Conservation (phyloP, 2,329 filamentous ascomycete genomes). For the Fusarium setosum region DNA sequence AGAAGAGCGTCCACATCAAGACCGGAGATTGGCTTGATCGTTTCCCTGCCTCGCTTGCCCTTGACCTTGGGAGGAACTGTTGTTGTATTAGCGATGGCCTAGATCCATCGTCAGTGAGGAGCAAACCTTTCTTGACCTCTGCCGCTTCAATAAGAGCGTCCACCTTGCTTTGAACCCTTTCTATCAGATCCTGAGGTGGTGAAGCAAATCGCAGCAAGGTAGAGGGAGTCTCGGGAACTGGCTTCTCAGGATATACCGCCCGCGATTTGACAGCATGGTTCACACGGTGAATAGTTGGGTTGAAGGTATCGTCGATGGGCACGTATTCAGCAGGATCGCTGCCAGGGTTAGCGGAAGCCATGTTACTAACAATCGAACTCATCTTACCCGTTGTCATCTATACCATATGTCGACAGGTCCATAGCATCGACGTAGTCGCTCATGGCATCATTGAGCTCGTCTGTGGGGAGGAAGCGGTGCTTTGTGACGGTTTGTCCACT, state of each 20-base stretch:
- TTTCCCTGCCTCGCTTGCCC: slow-evolving; percentile 76
- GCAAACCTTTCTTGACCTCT: slow-evolving; percentile 83
- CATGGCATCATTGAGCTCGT: slow-evolving; percentile 84
- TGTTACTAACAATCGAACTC: no score
- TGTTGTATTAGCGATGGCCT: slow-evolving; percentile 26
- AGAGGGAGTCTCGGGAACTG: slow-evolving; percentile 70
- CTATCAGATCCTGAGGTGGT: slow-evolving; percentile 75
- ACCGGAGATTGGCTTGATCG: slow-evolving; percentile 86
- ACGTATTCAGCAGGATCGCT: slow-evolving; percentile 74
- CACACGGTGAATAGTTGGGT: slow-evolving; percentile 87
- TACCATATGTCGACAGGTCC: slow-evolving; percentile 80
- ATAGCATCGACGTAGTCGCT: slow-evolving; percentile 91
- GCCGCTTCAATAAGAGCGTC: slow-evolving; percentile 74
- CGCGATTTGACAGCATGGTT: slow-evolving; percentile 87
- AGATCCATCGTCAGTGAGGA: not conserved
- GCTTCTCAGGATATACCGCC: slow-evolving; percentile 77
- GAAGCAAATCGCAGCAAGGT: slow-evolving; percentile 78
- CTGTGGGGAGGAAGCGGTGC: slow-evolving; percentile 84
- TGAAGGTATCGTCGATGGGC: slow-evolving; percentile 83
- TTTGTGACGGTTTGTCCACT: slow-evolving; percentile 83
- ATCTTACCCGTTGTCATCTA: slow-evolving; percentile 79
- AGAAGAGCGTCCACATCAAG: slow-evolving; percentile 88
- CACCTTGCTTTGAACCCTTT: slow-evolving; percentile 67
- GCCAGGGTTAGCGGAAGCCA: slow-evolving; percentile 22
- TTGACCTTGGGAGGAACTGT: slow-evolving; percentile 83